Conservation (phyloP, 2,329 filamentous ascomycete species). For the Lachnellula willkommii region DNA sequence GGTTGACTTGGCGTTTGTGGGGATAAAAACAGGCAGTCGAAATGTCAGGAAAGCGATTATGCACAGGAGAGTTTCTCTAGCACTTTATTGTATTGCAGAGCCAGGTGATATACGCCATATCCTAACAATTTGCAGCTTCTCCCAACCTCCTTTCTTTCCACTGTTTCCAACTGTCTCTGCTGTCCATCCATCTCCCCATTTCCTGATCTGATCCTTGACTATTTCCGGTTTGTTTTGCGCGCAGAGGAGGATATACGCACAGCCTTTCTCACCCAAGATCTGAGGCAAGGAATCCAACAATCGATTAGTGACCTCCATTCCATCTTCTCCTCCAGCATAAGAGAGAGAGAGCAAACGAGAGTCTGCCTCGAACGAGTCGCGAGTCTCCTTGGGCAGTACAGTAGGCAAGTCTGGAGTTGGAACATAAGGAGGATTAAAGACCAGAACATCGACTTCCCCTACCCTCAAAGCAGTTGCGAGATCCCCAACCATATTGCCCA, state of each 20-base stretch:
- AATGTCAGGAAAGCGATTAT: conserved; percentile 7
- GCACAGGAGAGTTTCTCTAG: background rate
- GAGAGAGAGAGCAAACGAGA: conserved; percentile 78
- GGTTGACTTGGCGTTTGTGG: conserved; percentile 20
- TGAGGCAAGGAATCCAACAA: conserved; percentile 65
- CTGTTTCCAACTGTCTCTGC: conserved; percentile 75
- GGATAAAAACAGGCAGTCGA: conserved; percentile 19
- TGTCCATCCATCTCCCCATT: conserved; percentile 59
- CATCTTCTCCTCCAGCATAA: conserved; percentile 82
- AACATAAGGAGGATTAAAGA: conserved; percentile 98
- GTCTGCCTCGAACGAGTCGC: conserved; percentile 63
- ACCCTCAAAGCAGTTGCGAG: conserved; percentile 57
- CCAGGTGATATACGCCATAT: conserved; percentile 57
- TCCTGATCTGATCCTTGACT: conserved; percentile 58
- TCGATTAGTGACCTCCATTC: conserved; percentile 88
- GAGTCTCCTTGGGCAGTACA: conserved; percentile 34
- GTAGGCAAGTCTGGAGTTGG: conserved; percentile 71
- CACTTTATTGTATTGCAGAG: background rate
- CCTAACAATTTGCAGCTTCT: conserved; percentile 83
- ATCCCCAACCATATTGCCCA: conserved; percentile 67
- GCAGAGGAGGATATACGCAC: conserved; percentile 86
- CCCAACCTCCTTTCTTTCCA: conserved; percentile 87
- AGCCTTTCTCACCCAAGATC: conserved; percentile 60
- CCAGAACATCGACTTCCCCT: conserved; percentile 68
- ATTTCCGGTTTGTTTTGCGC: conserved; percentile 79